Conservation (phyloP, 2,329 filamentous ascomycete species). For the Fonsecaea monophora region DNA sequence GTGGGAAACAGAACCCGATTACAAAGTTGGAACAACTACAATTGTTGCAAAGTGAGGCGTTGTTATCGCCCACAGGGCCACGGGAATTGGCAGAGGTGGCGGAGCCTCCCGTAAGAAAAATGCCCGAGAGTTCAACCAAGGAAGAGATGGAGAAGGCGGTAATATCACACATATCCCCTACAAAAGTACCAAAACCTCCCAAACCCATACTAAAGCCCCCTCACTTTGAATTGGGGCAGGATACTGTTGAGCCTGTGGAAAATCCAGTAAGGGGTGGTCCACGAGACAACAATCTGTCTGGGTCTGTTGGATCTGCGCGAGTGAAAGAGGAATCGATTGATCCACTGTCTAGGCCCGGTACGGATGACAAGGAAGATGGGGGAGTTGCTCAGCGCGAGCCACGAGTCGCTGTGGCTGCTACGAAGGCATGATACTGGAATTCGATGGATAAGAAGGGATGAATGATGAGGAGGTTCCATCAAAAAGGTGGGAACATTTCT, state of each 20-base stretch:
- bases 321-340: constrained; percentile 1
- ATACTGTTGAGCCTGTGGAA: constrained; percentile 5
- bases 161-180: constrained; percentile 29
- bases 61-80: constrained; percentile 50
- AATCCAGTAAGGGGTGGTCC: background rate
- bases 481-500: background rate
- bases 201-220: constrained; percentile 41
- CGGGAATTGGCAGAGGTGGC: constrained; percentile 26
- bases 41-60: constrained; percentile 67
- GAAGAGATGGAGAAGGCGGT: constrained; percentile 34
- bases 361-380: background rate
- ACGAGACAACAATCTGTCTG: background rate
- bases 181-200: constrained; percentile 31
- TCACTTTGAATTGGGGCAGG: constrained; percentile 35
- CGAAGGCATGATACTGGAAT: constrained; percentile 9
- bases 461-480: constrained; percentile 8
- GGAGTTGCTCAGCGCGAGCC: background rate
- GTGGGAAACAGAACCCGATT: constrained; percentile 69
- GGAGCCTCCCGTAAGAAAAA: constrained; percentile 40
- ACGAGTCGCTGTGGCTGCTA: constrained; percentile 5
- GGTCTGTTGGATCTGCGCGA: background rate
- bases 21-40: constrained; percentile 73
- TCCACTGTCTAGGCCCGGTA: background rate
- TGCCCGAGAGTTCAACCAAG: constrained; percentile 39
- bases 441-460: background rate